phyloP scores from a whole-genome alignment of 2,329 filamentous ascomycete genomes.

The Bipolaris zeicola region DNA sequence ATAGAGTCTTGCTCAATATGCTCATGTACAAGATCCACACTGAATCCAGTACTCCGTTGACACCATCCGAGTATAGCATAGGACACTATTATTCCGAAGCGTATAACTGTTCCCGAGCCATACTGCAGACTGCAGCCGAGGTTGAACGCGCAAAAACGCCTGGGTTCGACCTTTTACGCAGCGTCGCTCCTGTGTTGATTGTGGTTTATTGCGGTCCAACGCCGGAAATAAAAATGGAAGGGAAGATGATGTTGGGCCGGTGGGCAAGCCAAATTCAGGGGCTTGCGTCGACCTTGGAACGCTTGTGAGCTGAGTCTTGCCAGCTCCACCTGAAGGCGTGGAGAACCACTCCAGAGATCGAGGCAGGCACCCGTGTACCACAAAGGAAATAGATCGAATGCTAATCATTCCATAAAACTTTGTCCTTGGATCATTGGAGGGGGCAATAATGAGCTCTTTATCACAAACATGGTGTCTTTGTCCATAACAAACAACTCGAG shows the following conservation, averaged over 20 bases:
- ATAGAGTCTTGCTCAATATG: slow-evolving; percentile 7
- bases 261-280: slow-evolving; percentile 29
- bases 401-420: not conserved
- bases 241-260: slow-evolving; percentile 28
- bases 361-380: not conserved
- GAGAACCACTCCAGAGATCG: not conserved
- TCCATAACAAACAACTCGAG: not conserved
- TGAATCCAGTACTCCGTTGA: not conserved
- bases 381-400: not conserved
- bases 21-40: slow-evolving; percentile 18
- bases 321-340: not conserved
- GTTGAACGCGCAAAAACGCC: slow-evolving; percentile 1
- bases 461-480: not conserved
- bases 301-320: not conserved
- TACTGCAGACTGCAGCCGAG: not conserved
- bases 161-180: slow-evolving; percentile 1
- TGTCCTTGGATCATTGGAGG: too few relatives aligned
- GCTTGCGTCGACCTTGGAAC: not conserved
- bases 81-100: not conserved
- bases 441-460: not conserved
- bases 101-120: not conserved
- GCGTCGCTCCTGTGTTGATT: slow-evolving; percentile 28
- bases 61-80: slow-evolving; percentile 7
- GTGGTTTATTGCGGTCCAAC: slow-evolving; percentile 29
- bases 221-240: slow-evolving; percentile 17